Percentiles rank a stretch among this genome's conserved stretches.
Evolutionary conservation across 192 early-diverging fungal genomes (phyloP).

Genomic region (Coemansia sp.): DNA sequence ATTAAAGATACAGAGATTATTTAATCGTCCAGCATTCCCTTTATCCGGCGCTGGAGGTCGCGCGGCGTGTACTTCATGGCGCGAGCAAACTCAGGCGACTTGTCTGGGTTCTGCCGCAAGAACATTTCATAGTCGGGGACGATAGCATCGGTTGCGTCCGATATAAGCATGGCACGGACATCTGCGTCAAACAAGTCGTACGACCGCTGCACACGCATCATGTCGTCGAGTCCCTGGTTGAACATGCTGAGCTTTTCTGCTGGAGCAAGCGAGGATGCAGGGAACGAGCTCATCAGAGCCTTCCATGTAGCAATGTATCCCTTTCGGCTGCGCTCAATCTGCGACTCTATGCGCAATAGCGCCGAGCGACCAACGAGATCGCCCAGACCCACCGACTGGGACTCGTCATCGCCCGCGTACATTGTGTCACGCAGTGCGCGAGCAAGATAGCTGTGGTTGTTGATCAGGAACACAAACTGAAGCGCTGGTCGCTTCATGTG

Average conservation of each 20-base stretch:
- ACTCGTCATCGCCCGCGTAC: constrained; percentile 47
- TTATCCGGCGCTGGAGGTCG: constrained; percentile 45
- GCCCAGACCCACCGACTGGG: constrained; percentile 46
- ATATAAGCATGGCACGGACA: constrained; percentile 43
- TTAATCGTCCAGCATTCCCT: constrained; percentile 46
- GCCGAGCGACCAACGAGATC: constrained; percentile 49
- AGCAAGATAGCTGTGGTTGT: constrained; percentile 50
- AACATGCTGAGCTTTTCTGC: constrained; percentile 49
- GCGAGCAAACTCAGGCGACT: constrained; percentile 43
- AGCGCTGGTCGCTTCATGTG: constrained; percentile 49
- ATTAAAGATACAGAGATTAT: not conserved
- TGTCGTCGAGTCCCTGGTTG: constrained; percentile 51
- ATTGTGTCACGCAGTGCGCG: constrained; percentile 47
- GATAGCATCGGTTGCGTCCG: constrained; percentile 42
- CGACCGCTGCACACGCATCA: constrained; percentile 46
- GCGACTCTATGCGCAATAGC: constrained; percentile 36
- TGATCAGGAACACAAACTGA: constrained; percentile 51
- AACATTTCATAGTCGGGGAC: constrained; percentile 47
- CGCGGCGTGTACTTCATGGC: constrained; percentile 51
- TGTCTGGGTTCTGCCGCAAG: constrained; percentile 48
- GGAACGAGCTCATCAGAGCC: constrained; percentile 50
- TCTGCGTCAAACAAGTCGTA: constrained; percentile 50
- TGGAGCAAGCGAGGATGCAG: constrained; percentile 40
- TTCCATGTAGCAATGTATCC: constrained; percentile 51
- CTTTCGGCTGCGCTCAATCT: constrained; percentile 51